These are phyloP conservation scores for Olyra latifolia DNA, from an alignment of 176 grass and related monocot genomes.

Conservation along the genomic window DNA sequence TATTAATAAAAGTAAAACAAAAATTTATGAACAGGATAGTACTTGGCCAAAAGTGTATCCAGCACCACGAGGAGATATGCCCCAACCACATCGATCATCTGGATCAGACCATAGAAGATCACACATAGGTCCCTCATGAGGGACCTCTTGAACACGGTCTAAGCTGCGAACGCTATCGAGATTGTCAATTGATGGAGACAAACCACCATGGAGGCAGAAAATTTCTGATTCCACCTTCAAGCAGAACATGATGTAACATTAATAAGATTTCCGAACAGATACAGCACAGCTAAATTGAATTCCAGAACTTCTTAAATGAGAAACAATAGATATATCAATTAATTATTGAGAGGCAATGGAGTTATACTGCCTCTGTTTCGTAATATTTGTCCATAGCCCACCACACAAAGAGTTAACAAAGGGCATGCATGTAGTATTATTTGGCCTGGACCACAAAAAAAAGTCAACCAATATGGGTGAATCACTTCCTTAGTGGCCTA, in stretches of 20 bases:
- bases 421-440: neutral
- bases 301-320: neutral
- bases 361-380: neutral
- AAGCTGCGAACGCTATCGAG: slow-evolving; percentile 75
- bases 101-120: slow-evolving; percentile 90
- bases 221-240: slow-evolving; percentile 91
- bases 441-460: neutral
- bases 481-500: neutral
- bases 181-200: slow-evolving; percentile 81
- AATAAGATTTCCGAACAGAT: neutral
- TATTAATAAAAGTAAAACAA: neutral
- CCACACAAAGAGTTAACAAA: neutral
- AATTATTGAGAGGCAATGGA: neutral
- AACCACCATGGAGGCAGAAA: slow-evolving; percentile 83
- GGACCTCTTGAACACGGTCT: slow-evolving; percentile 77
- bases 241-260: neutral
- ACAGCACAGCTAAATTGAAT: neutral
- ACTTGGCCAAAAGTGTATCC: slow-evolving; percentile 93
- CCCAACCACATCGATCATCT: slow-evolving; percentile 83
- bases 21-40: neutral
- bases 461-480: neutral
- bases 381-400: too few species aligned
- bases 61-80: slow-evolving; percentile 82
- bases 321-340: neutral
- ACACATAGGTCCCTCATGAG: slow-evolving; percentile 88